Percentiles rank a stretch among this genome's conserved stretches.
These are phyloP conservation scores for Puccinia coronata DNA, from an alignment of 1,284 basidiomycete species.

Conservation along the genomic window DNA sequence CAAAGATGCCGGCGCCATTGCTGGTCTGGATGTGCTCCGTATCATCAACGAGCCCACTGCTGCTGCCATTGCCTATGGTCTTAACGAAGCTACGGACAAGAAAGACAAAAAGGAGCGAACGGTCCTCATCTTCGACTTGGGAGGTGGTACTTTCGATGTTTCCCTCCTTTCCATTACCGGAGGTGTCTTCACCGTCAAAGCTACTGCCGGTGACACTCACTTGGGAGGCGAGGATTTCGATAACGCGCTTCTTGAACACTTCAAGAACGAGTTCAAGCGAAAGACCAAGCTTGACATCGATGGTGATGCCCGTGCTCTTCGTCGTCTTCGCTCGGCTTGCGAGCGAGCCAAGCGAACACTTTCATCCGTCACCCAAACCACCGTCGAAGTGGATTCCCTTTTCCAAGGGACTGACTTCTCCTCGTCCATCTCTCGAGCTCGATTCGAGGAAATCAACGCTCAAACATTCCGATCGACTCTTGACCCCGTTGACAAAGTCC, in stretches of 20 bases:
- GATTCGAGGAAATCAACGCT: conserved; percentile 99
- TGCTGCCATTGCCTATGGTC: conserved; percentile 68
- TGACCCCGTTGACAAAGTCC: conserved; percentile 96
- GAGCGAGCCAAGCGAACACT: conserved; percentile 99
- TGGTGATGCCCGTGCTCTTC: conserved; percentile 88
- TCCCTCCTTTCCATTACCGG: conserved; percentile 68
- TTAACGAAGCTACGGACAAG: conserved; percentile 61
- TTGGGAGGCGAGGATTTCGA: conserved; percentile 93
- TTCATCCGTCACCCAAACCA: conserved; percentile 82
- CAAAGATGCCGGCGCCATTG: conserved; percentile 92
- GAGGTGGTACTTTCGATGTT: conserved; percentile 80
- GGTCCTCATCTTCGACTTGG: conserved; percentile 99
- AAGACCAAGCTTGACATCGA: conserved; percentile 84
- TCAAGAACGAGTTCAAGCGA: conserved; percentile 71
- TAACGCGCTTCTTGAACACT: conserved; percentile 90
- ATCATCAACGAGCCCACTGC: conserved; percentile 69
- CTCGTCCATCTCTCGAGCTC: conserved; percentile 93
- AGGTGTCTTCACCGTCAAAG: conserved; percentile 69
- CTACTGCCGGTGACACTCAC: conserved; percentile 65
- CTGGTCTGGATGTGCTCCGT: conserved; percentile 70
- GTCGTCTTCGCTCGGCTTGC: conserved; percentile 92
- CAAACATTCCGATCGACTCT: conserved; percentile 91
- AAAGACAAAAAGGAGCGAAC: conserved; percentile 84
- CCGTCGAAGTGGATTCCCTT: conserved; percentile 97
- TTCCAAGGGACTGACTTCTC: conserved; percentile 80